These are phyloP conservation scores for Helotiales sp. DNA, from an alignment of 2,329 filamentous ascomycete genomes.

Conservation along the genomic window DNA sequence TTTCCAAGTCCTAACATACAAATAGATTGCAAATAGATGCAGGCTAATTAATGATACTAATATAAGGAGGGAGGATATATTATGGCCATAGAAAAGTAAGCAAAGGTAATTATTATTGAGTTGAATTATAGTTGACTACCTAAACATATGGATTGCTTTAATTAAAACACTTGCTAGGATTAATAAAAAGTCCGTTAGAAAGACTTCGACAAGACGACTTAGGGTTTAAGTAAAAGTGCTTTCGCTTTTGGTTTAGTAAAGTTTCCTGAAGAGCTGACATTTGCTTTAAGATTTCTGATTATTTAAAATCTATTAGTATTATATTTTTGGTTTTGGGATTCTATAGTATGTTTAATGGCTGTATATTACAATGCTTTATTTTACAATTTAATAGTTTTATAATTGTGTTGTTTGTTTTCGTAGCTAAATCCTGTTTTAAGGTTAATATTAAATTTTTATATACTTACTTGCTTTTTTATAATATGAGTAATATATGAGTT, in stretches of 20 bases:
- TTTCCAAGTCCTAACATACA: too few species aligned
- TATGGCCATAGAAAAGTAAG: too few species aligned
- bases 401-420: slow-evolving; percentile 26
- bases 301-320: slow-evolving; percentile 33
- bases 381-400: slow-evolving; percentile 24
- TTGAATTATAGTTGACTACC: too few species aligned
- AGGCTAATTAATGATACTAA: too few species aligned
- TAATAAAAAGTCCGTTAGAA: too few species aligned
- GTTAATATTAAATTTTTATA: slow-evolving; percentile 22
- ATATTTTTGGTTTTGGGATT: slow-evolving; percentile 29
- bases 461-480: slow-evolving; percentile 34
- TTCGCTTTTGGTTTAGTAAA: slow-evolving; percentile 19
- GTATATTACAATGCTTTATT: slow-evolving; percentile 32
- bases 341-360: slow-evolving; percentile 33
- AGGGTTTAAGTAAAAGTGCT: neutral
- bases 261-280: slow-evolving; percentile 22
- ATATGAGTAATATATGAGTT: slow-evolving; percentile 33
- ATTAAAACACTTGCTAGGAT: too few species aligned
- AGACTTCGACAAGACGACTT: too few species aligned
- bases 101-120: too few species aligned
- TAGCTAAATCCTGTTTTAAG: slow-evolving; percentile 28
- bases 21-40: too few species aligned
- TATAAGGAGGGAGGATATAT: too few species aligned
- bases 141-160: too few species aligned
- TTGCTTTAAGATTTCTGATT: too few species aligned